Evolutionary conservation across 1,284 basidiomycete genomes (phyloP).

Genomic region (Sutorius eximius): DNA sequence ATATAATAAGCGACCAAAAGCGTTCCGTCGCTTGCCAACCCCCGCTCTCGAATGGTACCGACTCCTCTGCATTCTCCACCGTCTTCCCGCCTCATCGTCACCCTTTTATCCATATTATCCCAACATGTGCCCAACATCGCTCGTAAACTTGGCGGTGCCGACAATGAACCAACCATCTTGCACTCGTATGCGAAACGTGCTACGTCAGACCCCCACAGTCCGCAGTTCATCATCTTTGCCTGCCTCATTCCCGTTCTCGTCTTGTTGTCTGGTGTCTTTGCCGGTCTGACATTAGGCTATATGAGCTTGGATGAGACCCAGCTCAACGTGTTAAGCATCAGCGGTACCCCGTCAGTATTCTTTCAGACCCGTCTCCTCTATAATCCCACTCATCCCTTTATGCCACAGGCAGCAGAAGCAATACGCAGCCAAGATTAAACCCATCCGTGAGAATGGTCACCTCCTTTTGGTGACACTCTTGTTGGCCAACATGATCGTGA

Average conservation of each 20-base stretch:
- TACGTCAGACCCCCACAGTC: constrained; percentile 3
- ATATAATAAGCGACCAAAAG: constrained; percentile 6
- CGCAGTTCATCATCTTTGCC: constrained; percentile 33
- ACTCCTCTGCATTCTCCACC: constrained; percentile 27
- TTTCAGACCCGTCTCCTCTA: not conserved
- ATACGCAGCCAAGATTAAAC: constrained; percentile 84
- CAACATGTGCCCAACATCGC: constrained; percentile 32
- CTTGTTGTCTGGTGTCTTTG: constrained; percentile 57
- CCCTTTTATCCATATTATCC: constrained; percentile 25
- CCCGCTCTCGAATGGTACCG: constrained; percentile 34
- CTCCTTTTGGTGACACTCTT: constrained; percentile 81
- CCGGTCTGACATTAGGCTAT: constrained; percentile 82
- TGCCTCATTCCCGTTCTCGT: constrained; percentile 54
- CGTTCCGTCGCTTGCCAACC: too few species aligned
- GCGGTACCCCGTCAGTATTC: constrained; percentile 70
- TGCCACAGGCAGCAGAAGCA: constrained; percentile 64
- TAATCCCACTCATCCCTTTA: not conserved
- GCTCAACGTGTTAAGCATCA: constrained; percentile 82
- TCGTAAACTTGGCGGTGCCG: constrained; percentile 18
- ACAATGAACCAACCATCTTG: constrained; percentile 8
- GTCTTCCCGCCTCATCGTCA: constrained; percentile 25
- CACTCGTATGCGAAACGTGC: constrained; percentile 30
- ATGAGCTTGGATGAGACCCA: constrained; percentile 95
- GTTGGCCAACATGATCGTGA: constrained; percentile 87
- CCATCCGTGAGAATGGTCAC: constrained; percentile 84